These are phyloP conservation scores for Cruciata laevipes DNA, from an alignment of 257 asterid genomes.

Conservation along the genomic window DNA sequence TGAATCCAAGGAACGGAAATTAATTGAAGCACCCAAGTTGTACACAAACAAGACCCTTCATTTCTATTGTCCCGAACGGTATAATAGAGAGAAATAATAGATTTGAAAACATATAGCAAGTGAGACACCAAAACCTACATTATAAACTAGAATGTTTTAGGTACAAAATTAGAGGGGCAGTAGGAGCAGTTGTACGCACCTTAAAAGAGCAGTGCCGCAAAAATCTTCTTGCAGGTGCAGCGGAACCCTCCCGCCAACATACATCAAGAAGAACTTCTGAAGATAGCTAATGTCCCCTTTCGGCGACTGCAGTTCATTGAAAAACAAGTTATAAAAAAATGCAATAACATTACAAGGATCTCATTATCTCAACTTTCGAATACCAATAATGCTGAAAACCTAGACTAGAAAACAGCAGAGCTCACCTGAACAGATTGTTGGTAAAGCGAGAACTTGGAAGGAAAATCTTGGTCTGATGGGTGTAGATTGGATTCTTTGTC, in stretches of 20 bases:
- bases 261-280: conserved; percentile 92
- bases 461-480: conserved; percentile 28
- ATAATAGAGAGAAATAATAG: not conserved
- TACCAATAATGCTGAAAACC: not conserved
- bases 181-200: conserved; percentile 31
- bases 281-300: conserved; percentile 95
- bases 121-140: not conserved
- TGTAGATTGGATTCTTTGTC: conserved; percentile 13
- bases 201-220: conserved; percentile 94
- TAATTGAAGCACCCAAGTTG: no score
- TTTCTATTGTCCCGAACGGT: not conserved
- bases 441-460: conserved; percentile 74
- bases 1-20: not conserved
- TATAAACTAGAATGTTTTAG: not conserved
- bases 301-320: conserved; percentile 58
- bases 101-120: not conserved
- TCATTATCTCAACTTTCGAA: not conserved
- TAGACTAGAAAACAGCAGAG: not conserved
- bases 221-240: conserved; percentile 97
- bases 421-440: conserved; percentile 93
- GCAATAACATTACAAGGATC: not conserved
- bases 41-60: not conserved
- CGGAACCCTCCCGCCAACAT: conserved; percentile 92
- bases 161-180: not conserved
- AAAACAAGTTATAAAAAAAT: not conserved